phyloP scores from a whole-genome alignment of 371 early-diverging fungal species.

The Apophysomyces sp. region DNA sequence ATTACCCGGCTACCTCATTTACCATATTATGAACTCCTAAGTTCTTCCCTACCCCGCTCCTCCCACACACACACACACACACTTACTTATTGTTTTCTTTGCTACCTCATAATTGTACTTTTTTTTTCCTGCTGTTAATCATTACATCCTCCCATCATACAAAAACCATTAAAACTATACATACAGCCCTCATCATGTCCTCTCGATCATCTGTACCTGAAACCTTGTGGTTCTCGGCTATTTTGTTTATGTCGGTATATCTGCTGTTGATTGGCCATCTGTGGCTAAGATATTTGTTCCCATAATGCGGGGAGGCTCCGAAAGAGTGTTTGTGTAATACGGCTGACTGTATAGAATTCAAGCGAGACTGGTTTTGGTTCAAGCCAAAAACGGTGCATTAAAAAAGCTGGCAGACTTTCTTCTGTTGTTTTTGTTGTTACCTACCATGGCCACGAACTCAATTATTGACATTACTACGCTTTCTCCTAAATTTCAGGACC shows the following conservation, averaged over 20 bases:
- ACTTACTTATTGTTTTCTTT: too few relatives aligned
- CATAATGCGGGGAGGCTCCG: conserved; percentile 1
- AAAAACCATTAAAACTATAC: too few relatives aligned
- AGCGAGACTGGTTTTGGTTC: background rate
- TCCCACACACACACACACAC: too few relatives aligned
- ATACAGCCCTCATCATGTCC: too few relatives aligned
- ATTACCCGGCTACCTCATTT: conserved; percentile 43
- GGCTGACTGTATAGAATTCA: background rate
- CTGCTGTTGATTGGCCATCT: background rate
- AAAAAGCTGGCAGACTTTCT: background rate
- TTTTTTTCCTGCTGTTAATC: too few relatives aligned
- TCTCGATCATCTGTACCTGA: too few relatives aligned
- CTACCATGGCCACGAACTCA: conserved; percentile 42
- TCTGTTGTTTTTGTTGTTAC: background rate
- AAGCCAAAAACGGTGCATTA: background rate
- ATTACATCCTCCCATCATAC: too few relatives aligned
- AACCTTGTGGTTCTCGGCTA: background rate
- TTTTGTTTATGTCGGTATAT: background rate
- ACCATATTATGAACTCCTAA: conserved; percentile 25
- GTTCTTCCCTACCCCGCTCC: background rate
- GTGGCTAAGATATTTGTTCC: background rate
- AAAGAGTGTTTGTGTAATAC: conserved; percentile 1
- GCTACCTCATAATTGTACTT: too few relatives aligned
- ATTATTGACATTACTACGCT: conserved; percentile 43
- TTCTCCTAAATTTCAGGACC: conserved; percentile 67